Evolutionary conservation across 192 early-diverging fungal genomes (phyloP).

Genomic region (Coemansia sp.): DNA sequence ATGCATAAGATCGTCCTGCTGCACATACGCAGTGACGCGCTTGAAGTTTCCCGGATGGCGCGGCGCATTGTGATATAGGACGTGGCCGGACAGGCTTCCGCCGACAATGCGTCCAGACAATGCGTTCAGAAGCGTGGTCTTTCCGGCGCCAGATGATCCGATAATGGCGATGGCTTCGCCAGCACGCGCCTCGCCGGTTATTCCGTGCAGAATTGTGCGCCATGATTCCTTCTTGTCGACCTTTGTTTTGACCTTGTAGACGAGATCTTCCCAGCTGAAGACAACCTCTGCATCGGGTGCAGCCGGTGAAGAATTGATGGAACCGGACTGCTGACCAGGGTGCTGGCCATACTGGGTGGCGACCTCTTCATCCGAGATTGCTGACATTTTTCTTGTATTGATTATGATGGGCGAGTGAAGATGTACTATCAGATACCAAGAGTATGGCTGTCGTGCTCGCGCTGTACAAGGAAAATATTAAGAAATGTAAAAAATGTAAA

Average conservation of each 20-base stretch:
- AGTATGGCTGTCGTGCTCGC: neutral
- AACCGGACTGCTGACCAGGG: conserved; percentile 1
- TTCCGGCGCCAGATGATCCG: conserved; percentile 91
- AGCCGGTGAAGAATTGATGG: neutral
- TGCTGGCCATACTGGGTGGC: conserved; percentile 29
- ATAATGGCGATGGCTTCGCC: conserved; percentile 86
- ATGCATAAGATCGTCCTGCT: conserved; percentile 61
- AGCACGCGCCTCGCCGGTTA: conserved; percentile 72
- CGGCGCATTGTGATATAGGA: conserved; percentile 58
- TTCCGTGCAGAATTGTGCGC: conserved; percentile 62
- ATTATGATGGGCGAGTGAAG: neutral
- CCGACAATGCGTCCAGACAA: conserved; percentile 68
- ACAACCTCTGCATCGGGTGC: conserved; percentile 23
- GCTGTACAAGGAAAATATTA: too few relatives aligned
- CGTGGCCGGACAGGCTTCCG: conserved; percentile 57
- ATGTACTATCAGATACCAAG: neutral
- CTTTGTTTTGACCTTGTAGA: conserved; percentile 47
- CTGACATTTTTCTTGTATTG: conserved; percentile 17
- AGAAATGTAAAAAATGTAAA: too few relatives aligned
- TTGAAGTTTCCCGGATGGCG: conserved; percentile 53
- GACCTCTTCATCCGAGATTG: conserved; percentile 37
- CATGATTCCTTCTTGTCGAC: conserved; percentile 15
- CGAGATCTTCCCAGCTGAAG: conserved; percentile 42
- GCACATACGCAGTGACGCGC: conserved; percentile 53
- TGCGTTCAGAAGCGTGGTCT: conserved; percentile 84